These are phyloP conservation scores for Elsinoe fawcettii DNA, from an alignment of 2,329 filamentous ascomycete genomes.

Conservation along the genomic window DNA sequence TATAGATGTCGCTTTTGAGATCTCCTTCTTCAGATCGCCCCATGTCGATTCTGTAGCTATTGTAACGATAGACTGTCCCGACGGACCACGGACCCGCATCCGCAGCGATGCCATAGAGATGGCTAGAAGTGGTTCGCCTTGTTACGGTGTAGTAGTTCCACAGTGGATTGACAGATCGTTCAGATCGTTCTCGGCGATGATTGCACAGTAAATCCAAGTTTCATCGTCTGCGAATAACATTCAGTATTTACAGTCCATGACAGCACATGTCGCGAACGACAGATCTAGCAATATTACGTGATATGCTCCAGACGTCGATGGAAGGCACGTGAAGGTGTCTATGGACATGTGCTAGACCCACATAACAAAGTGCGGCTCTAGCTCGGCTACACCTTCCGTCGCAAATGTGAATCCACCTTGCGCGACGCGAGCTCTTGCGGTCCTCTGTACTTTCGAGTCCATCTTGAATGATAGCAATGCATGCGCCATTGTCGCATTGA, in stretches of 20 bases:
- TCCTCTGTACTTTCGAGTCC: neutral
- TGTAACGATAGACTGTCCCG: slow-evolving; percentile 62
- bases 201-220: neutral
- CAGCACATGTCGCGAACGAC: neutral
- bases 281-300: neutral
- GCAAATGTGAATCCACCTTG: neutral
- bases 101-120: slow-evolving; percentile 49
- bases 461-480: neutral
- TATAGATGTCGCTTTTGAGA: slow-evolving; percentile 58
- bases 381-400: slow-evolving; percentile 2
- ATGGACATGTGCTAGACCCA: neutral
- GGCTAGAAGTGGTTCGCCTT: too few relatives aligned
- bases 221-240: neutral
- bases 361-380: neutral
- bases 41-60: slow-evolving; percentile 62
- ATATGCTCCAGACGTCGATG: neutral
- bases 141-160: too few relatives aligned
- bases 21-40: slow-evolving; percentile 51
- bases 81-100: slow-evolving; percentile 66
- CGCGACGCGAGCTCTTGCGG: slow-evolving; percentile 8
- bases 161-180: too few relatives aligned
- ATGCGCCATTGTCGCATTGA: neutral
- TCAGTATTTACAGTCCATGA: neutral
- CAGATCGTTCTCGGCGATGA: too few relatives aligned
- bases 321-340: neutral